Conservation (phyloP, 2,329 filamentous ascomycete genomes). For the Colletotrichum theobromicola region DNA sequence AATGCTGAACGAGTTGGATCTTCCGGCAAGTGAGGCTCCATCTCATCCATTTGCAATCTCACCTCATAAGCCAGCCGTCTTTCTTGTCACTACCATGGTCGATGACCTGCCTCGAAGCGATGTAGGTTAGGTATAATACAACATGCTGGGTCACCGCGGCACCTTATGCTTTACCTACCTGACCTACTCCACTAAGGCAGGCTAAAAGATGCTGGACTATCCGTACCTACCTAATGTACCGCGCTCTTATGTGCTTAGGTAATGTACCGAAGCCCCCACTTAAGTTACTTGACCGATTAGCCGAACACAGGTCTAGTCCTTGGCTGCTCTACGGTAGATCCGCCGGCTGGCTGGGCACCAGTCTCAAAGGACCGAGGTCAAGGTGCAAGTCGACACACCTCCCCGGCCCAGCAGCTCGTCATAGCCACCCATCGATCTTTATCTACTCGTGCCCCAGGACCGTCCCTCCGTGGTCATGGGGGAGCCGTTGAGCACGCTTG, state of each 20-base stretch:
- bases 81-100: background rate
- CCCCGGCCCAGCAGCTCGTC: background rate
- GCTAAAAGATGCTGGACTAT: no score
- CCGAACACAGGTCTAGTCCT: background rate
- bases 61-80: background rate
- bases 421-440: background rate
- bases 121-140: background rate
- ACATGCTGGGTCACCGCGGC: no score
- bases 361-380: constrained; percentile 12
- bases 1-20: background rate
- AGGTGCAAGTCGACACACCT: background rate
- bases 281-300: constrained; percentile 7
- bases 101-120: background rate
- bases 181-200: no score
- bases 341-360: background rate
- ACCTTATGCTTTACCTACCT: no score
- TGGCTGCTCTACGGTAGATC: background rate
- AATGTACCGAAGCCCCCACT: constrained; percentile 1
- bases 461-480: background rate
- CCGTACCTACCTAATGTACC: no score
- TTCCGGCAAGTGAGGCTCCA: background rate
- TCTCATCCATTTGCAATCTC: background rate
- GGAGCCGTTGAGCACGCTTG: background rate
- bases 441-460: no score
- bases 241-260: no score